Base-by-base conservation (phyloP, 2,329 filamentous ascomycete species). In the Aspergillus oerlinghausenensis region DNA sequence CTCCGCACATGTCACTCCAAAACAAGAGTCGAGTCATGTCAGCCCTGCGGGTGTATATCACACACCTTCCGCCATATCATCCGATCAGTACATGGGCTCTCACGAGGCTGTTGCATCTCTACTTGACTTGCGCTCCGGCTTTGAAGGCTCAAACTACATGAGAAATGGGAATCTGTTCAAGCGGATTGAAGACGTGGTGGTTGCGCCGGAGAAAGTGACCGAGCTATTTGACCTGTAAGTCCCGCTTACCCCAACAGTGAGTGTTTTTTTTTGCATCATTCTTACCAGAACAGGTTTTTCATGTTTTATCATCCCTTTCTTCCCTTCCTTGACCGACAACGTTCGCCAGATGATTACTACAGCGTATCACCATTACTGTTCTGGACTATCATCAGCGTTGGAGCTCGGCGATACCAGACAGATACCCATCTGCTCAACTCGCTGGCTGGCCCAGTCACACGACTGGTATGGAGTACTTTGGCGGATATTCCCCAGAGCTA, bases 341-440 rank as follows among this genome's bases (percentile, higher is more conserved):
- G 78, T 57, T 72, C 77, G 8, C 80, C 84, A 3, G 82, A 86
- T 26, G 79, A 83, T 51, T 86, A 84, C 67, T 82, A 82, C 61
- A 77, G 77, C 14, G 74, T 80, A 35, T 85, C 82, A 47, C 83
- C 82, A n/a, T 73, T 88, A 5, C 77, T 88, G n/a, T 87, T 87
- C 70, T 88, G 86, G 86, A 84, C 84, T 26, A 84, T 88, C 50
- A 77, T 88, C 48, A 81, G 82, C 40, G 80, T 87, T 42, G 85
- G 84, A 10, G 81, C 84, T 38, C 81, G 86, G 40, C 81, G 84
- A 50, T 87, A 82, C 59, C 77, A 79, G 19, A 68, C 74, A 7
- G 83, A 86, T 59, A 74, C 80, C 0, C 75, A 74, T 11, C 72
- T 88, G 25, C 75, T 88, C 50, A 79, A 78, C 53, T 82, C 69